Evolutionary conservation across 176 grass and related monocot species (phyloP), one percentile per base, ranked within the genome.

Genomic region (Phyllostachys edulis): DNA sequence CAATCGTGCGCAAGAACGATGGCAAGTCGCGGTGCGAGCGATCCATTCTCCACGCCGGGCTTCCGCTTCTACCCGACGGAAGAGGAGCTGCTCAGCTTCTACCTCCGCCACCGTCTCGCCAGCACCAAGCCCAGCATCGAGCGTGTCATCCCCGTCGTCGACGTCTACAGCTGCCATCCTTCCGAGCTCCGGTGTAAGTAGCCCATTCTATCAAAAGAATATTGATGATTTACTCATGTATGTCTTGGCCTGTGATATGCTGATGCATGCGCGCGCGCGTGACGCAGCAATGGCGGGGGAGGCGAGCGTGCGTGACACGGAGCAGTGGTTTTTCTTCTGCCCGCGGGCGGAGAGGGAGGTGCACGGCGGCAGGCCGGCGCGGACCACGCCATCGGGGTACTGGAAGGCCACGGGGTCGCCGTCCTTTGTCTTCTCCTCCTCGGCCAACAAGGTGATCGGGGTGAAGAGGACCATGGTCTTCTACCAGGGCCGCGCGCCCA

Each of bases 391-490:
- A 70, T 82, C 85, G 1, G 87, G 91, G 0, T 92, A 92, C 81
- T 92, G 91, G 91, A 92, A 92, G 84, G 87, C 87, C n/a, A 92
- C 91, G 2, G 87, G 91, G 0, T 90, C 91, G 12, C 87, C 91
- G 32, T 85, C 84, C 49, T 71, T 15, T 29, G 85, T 92, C 45
- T 34, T 94, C 63, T 88, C 89, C 75, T 81, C 89, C 6, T 46
- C 57, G 0, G 9, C 55, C 68, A 84, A 54, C 82, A 80, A 38
- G 2, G 80, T 69, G 21, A 75, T 97, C 40, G 91, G 91, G 1
- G 77, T 84, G 78, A 97, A 90, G 91, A 77, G 85, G 56, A 97
- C 94, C 52, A 94, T 97, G 91, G 94, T 97, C 24, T 97, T 97
- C 69, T 97, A 97, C 82, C 2, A 81, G 42, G 94, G 94, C n/a